phyloP scores from a whole-genome alignment of 2,329 filamentous ascomycete genomes.

The Pseudocercospora pini-densiflorae region DNA sequence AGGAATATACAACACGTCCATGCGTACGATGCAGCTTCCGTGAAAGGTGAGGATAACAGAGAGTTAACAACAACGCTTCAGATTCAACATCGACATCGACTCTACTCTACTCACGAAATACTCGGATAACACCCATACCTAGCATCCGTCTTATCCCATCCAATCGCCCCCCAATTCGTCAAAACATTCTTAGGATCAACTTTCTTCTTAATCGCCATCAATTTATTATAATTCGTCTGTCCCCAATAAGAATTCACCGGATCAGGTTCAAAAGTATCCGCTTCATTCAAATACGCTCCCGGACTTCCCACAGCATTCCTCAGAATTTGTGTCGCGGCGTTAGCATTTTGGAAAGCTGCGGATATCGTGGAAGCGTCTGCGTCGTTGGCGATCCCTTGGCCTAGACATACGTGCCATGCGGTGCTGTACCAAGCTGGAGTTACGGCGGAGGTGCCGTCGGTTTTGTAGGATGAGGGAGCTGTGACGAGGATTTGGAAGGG shows the following conservation, averaged over 20 bases:
- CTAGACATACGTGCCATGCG: constrained; percentile 24
- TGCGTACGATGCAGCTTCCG: too few relatives aligned
- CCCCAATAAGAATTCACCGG: constrained; percentile 25
- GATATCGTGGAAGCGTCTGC: constrained; percentile 12
- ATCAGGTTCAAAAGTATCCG: constrained; percentile 24
- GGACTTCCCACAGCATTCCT: neutral
- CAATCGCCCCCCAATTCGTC: constrained; percentile 28
- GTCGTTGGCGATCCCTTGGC: constrained; percentile 19
- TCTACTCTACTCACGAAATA: neutral
- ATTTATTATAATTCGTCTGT: constrained; percentile 20
- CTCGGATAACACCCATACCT: constrained; percentile 27
- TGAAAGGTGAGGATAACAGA: too few relatives aligned
- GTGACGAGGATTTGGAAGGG: constrained; percentile 27
- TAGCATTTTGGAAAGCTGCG: constrained; percentile 20
- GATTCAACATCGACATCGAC: too few relatives aligned
- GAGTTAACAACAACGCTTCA: too few relatives aligned
- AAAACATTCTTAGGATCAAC: constrained; percentile 28
- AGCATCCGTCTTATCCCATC: constrained; percentile 22
- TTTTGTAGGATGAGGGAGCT: constrained; percentile 20
- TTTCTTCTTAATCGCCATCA: constrained; percentile 23
- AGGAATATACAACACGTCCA: neutral
- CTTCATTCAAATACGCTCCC: constrained; percentile 31
- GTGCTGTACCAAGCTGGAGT: constrained; percentile 26
- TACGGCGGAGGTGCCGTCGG: constrained; percentile 23
- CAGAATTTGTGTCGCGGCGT: constrained; percentile 20